A percentile compares a stretch with the other conserved stretches of the same genome.
These are phyloP conservation scores for Dendrobium nobile DNA, from an alignment of 106 monocot genomes.

Conservation along the genomic window DNA sequence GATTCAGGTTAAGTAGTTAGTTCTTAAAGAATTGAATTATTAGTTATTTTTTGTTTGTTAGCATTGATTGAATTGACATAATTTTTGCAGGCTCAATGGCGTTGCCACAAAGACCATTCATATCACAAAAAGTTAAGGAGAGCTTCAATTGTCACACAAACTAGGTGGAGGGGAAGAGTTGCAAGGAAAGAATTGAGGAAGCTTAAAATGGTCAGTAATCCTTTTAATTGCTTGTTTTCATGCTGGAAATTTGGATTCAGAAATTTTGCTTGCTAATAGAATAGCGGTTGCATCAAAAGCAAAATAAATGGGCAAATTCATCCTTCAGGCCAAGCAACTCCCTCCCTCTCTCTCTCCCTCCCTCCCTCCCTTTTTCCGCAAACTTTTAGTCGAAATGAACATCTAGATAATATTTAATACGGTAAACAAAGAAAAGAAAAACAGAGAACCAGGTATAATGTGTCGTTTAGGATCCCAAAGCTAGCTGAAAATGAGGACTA, in stretches of 20 bases:
- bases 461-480: too few species aligned
- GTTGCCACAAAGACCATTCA: conserved; percentile 49
- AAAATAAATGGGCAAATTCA: not conserved
- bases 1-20: conserved; percentile 52
- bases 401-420: too few species aligned
- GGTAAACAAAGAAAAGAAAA: too few species aligned
- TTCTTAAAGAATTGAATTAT: not conserved
- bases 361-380: too few species aligned
- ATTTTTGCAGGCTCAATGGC: conserved; percentile 57
- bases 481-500: too few species aligned
- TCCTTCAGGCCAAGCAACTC: not conserved
- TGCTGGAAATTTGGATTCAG: not conserved
- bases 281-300: not conserved
- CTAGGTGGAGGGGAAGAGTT: conserved; percentile 86
- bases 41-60: not conserved
- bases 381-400: too few species aligned
- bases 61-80: not conserved
- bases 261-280: not conserved
- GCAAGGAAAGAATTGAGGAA: conserved; percentile 86
- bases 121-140: conserved; percentile 65
- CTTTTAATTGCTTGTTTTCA: not conserved
- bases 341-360: too few species aligned
- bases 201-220: conserved; percentile 82
- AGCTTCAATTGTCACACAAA: conserved; percentile 71
- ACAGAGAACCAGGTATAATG: too few species aligned